These are phyloP conservation scores for Seiridium unicorne DNA, from an alignment of 2,329 filamentous ascomycete species.

Conservation along the genomic window DNA sequence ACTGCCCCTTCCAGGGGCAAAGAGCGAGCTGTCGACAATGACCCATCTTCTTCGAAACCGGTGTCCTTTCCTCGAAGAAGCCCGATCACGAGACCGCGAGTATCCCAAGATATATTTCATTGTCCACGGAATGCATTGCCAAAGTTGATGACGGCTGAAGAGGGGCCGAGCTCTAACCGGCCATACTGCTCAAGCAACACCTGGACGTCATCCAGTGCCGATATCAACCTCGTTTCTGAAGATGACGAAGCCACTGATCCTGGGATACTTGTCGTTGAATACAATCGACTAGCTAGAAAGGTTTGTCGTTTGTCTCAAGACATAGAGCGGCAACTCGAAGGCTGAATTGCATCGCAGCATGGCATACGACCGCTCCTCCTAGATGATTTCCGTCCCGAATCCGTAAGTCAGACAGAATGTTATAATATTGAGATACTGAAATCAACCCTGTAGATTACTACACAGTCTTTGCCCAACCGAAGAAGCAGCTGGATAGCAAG, in stretches of 20 bases:
- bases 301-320: constrained; percentile 29
- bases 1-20: constrained; percentile 21
- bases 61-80: constrained; percentile 7
- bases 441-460: not conserved
- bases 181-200: constrained; percentile 46
- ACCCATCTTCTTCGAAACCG: constrained; percentile 14
- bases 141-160: constrained; percentile 11
- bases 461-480: constrained; percentile 19
- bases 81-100: constrained; percentile 1
- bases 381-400: constrained; percentile 20
- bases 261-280: constrained; percentile 50
- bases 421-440: not conserved
- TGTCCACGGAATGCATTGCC: constrained; percentile 12
- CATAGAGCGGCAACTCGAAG: too few species aligned
- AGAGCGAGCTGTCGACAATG: constrained; percentile 14
- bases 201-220: constrained; percentile 57
- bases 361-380: constrained; percentile 40
- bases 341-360: constrained; percentile 37
- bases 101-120: constrained; percentile 12
- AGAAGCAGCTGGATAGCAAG: constrained; percentile 36
- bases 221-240: constrained; percentile 44
- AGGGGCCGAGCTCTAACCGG: constrained; percentile 9
- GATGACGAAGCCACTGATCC: constrained; percentile 49
- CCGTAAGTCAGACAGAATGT: constrained; percentile 15
- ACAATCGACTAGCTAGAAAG: constrained; percentile 59